These are phyloP conservation scores for Laetiporus sulphureus DNA, from an alignment of 1,284 basidiomycete genomes.

Conservation along the genomic window DNA sequence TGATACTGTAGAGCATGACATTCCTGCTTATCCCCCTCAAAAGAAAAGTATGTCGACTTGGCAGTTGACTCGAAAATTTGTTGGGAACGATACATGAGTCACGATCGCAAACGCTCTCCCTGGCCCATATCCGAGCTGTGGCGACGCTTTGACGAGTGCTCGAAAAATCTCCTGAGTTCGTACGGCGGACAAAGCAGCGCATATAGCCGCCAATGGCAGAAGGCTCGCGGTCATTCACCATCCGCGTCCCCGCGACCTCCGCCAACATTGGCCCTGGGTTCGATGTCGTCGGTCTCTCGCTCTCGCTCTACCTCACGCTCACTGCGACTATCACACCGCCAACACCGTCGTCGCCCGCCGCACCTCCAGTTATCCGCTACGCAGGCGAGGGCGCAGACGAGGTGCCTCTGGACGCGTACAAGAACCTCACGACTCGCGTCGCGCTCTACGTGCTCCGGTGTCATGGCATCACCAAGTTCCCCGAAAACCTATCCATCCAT, in stretches of 20 bases:
- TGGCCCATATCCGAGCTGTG: too few relatives aligned
- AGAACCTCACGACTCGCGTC: conserved; percentile 96
- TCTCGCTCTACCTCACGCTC: conserved; percentile 84
- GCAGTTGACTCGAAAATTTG: too few relatives aligned
- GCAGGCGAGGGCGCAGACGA: conserved; percentile 86
- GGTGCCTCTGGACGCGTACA: conserved; percentile 93
- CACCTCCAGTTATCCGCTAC: conserved; percentile 69
- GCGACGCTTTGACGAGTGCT: too few relatives aligned
- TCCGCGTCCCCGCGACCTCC: conserved; percentile 91
- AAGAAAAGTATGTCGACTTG: too few relatives aligned
- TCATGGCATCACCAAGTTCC: conserved; percentile 71
- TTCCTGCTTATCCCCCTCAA: too few relatives aligned
- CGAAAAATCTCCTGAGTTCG: too few relatives aligned
- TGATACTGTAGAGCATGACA: too few relatives aligned
- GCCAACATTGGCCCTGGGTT: conserved; percentile 99
- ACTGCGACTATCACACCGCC: conserved; percentile 47
- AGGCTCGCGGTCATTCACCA: conserved; percentile 39
- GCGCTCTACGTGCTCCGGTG: conserved; percentile 96
- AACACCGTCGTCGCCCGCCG: conserved; percentile 25
- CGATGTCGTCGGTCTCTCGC: conserved; percentile 96
- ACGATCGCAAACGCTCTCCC: too few relatives aligned
- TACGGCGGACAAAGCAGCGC: too few relatives aligned
- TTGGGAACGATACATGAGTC: too few relatives aligned
- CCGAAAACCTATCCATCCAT: conserved; percentile 66
- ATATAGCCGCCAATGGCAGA: background rate